Percentiles rank a stretch among this genome's conserved stretches.
phyloP scores from a whole-genome alignment of 2,329 filamentous ascomycete genomes.

The Aspergillus fischeri region DNA sequence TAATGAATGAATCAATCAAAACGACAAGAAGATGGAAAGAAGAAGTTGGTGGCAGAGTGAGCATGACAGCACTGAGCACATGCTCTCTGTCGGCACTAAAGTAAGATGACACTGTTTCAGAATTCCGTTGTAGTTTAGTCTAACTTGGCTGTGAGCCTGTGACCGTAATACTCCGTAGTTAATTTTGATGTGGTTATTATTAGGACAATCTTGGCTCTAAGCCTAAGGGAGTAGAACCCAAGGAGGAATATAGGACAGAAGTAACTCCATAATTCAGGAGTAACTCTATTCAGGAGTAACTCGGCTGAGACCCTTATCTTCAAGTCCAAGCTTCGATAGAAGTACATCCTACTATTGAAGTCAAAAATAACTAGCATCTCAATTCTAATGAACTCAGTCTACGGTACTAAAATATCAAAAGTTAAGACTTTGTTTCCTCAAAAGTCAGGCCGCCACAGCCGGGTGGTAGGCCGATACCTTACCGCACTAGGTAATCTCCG shows the following conservation, averaged over 20 bases:
- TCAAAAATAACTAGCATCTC: background rate
- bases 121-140: background rate
- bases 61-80: background rate
- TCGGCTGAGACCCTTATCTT: background rate
- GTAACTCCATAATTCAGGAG: background rate
- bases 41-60: background rate
- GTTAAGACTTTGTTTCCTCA: background rate
- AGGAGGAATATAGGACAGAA: background rate
- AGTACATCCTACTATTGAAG: background rate
- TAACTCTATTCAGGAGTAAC: background rate
- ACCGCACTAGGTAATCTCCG: background rate
- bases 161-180: background rate
- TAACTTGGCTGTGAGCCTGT: background rate
- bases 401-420: background rate
- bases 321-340: background rate
- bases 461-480: background rate
- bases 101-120: conserved; percentile 14
- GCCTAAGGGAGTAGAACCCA: background rate
- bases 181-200: background rate
- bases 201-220: background rate
- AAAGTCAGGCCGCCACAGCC: background rate
- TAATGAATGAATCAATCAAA: background rate
- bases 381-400: background rate
- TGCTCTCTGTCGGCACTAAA: background rate
- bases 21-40: background rate